Percentiles rank a stretch among this genome's conserved stretches.
Conservation (phyloP, 768 basidiomycete genomes). For the Cyclocybe aegerita region DNA sequence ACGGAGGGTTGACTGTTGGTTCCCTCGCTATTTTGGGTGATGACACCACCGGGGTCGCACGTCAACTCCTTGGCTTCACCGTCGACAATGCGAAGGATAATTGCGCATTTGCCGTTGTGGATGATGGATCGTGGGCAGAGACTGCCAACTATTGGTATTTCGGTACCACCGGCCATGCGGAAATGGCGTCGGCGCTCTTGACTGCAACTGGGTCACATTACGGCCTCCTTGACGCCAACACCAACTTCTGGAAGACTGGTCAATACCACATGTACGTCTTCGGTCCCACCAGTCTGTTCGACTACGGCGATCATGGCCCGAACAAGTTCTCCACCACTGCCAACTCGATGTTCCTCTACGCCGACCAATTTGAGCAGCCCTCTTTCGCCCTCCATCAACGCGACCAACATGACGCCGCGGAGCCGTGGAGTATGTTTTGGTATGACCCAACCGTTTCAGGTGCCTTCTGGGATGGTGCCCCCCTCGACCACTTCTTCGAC, state of each 20-base stretch:
- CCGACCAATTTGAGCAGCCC: slow-evolving; percentile 65
- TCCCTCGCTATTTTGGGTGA: slow-evolving; percentile 89
- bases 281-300: slow-evolving; percentile 85
- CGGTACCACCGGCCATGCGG: slow-evolving; percentile 87
- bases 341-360: slow-evolving; percentile 83
- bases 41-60: slow-evolving; percentile 72
- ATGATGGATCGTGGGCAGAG: slow-evolving; percentile 91
- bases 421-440: slow-evolving; percentile 91
- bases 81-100: slow-evolving; percentile 74
- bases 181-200: slow-evolving; percentile 80
- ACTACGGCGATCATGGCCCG: slow-evolving; percentile 84
- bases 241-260: slow-evolving; percentile 71
- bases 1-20: slow-evolving; percentile 84
- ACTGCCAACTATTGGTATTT: slow-evolving; percentile 97
- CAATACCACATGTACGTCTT: slow-evolving; percentile 87
- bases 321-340: slow-evolving; percentile 97
- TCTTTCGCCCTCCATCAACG: slow-evolving; percentile 87
- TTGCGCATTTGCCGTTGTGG: slow-evolving; percentile 61
- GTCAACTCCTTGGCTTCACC: slow-evolving; percentile 63
- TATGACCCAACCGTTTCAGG: slow-evolving; percentile 82
- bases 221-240: slow-evolving; percentile 68
- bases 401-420: slow-evolving; percentile 78
- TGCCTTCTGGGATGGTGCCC: slow-evolving; percentile 87
- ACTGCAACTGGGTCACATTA: slow-evolving; percentile 86
- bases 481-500: slow-evolving; percentile 83